Conservation (phyloP, 306 rosid species). For the Rubus parviflorus region DNA sequence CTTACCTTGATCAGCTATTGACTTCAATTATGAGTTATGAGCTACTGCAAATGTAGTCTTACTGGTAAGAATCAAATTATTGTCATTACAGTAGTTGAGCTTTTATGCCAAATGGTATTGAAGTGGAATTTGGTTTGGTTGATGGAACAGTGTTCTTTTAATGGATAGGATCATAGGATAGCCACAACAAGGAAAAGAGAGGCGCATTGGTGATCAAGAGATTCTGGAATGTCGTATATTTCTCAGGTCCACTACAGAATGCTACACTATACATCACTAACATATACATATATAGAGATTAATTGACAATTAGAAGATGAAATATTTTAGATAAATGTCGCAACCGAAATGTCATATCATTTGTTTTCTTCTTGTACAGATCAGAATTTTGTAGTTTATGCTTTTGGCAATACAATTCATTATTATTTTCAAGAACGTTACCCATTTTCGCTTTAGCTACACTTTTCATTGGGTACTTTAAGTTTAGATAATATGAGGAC, state of each 20-base stretch:
- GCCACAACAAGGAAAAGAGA: background rate
- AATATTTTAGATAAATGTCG: background rate
- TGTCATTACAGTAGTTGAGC: background rate
- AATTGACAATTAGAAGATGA: background rate
- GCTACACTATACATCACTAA: background rate
- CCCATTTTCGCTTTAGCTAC: background rate
- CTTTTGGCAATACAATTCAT: background rate
- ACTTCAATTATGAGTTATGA: slow-evolving; percentile 24
- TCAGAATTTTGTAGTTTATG: background rate
- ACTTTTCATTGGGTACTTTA: background rate
- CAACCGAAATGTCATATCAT: background rate
- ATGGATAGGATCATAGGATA: background rate
- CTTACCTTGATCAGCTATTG: slow-evolving; percentile 50
- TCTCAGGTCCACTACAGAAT: background rate
- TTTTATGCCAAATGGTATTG: background rate
- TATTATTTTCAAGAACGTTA: background rate
- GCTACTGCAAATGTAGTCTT: slow-evolving; percentile 50
- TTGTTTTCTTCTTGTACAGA: background rate
- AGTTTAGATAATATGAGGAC: background rate
- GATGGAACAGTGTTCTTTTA: background rate
- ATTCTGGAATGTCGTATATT: background rate
- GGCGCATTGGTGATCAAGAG: background rate
- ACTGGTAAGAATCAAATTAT: background rate
- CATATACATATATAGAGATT: background rate
- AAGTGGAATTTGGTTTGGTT: background rate